Base-by-base conservation (phyloP, 2,329 filamentous ascomycete species). In the Colletotrichum orchidophilum region DNA sequence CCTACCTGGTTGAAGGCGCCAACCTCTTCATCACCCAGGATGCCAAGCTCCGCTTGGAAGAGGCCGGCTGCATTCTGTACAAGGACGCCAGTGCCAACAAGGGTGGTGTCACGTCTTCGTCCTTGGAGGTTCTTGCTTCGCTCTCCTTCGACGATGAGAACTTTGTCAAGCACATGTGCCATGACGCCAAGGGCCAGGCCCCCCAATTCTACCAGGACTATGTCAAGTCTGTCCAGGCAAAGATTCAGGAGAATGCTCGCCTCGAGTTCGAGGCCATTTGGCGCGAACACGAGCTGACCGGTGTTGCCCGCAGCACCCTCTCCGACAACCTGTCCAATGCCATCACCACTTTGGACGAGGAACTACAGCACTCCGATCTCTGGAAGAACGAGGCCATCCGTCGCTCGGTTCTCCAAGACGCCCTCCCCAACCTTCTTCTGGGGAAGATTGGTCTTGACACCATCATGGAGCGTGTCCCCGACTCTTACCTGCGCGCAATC, bases 1-100 rank as follows among this genome's bases (percentile, higher is more conserved):
- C 96, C 1, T 99, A 97, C 84, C 96, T 99, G 64, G 96, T 99
- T 54, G 96, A 99, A 84, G 96, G 96, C 63, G 96, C 96, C 82
- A 99, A 98, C 81, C 87, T 99, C 65, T 99, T 99, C 89, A 97
- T 99, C 83, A 98, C 96, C 0, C 96, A 99, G 83, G 96, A 99
- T 78, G 96, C 96, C 77, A 98, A 98, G 86, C 88, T 98, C 66
- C 93, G 95, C 27, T 90, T 99, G 15, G 96, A 99, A 84, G 92
- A 94, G 76, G 95, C 96, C n/a, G 96, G 96, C 71, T 97, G 94
- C 79, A 91, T 98, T 77, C 84, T 99, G 50, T 98, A 95, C 91
- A 99, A 99, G 86, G 96, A 99, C 81, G 96, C 96, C 5, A 97
- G 94, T 46, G 95, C 96, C 67, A 99, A 99, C 89, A 99, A 99